These are phyloP conservation scores for Irpex sp. DNA, from an alignment of 1,284 basidiomycete species.

Conservation along the genomic window DNA sequence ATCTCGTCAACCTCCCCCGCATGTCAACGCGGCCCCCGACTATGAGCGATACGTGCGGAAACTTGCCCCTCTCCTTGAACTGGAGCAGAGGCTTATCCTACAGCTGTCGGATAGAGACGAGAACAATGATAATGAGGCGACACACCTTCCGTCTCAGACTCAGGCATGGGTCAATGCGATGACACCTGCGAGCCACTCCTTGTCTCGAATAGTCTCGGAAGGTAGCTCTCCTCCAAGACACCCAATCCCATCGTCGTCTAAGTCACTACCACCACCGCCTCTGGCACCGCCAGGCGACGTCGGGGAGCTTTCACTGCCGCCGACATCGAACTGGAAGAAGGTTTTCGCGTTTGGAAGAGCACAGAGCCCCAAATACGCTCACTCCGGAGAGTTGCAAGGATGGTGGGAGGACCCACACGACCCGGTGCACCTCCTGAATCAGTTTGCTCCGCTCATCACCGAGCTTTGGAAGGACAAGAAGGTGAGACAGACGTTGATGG, in stretches of 20 bases:
- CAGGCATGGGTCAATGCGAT: neutral
- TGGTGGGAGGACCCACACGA: constrained; percentile 85
- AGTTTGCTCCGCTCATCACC: constrained; percentile 59
- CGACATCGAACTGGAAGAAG: constrained; percentile 71
- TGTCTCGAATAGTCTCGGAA: constrained; percentile 7
- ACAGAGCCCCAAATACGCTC: constrained; percentile 61
- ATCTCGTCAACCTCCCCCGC: constrained; percentile 25
- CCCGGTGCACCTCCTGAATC: constrained; percentile 66
- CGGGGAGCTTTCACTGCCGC: constrained; percentile 55
- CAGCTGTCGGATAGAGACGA: constrained; percentile 56
- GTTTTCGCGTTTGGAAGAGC: constrained; percentile 57
- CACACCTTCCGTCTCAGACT: constrained; percentile 25
- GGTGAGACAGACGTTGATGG: constrained; percentile 56
- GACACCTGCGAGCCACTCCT: neutral
- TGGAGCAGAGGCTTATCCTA: constrained; percentile 64
- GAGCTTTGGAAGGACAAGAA: constrained; percentile 68
- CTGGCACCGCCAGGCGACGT: constrained; percentile 18
- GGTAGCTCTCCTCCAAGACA: constrained; percentile 15
- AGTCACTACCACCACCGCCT: constrained; percentile 24
- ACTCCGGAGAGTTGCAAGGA: constrained; percentile 66
- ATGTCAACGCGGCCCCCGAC: constrained; percentile 35
- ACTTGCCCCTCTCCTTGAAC: constrained; percentile 59
- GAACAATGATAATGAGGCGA: constrained; percentile 53
- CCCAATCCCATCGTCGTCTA: constrained; percentile 12
- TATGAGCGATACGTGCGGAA: constrained; percentile 58